A percentile compares a stretch with the other conserved stretches of the same genome.
Conservation (phyloP, 306 rosid species). For the Castanea mollissima region DNA sequence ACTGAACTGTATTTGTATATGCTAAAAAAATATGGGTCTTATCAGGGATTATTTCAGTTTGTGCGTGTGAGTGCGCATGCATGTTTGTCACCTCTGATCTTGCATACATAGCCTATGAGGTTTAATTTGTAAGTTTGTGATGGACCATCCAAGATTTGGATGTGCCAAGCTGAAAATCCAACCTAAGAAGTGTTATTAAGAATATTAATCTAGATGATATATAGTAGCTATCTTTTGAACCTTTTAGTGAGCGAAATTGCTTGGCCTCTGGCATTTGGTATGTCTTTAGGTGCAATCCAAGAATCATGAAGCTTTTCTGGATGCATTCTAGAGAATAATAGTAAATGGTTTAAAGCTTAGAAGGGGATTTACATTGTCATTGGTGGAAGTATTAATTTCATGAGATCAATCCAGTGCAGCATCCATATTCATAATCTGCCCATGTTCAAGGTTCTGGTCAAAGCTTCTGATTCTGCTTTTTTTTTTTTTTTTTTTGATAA, state of each 20-base stretch:
- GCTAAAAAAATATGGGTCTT: neutral
- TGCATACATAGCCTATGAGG: neutral
- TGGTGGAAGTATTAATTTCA: no score
- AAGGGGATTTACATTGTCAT: no score
- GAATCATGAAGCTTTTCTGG: neutral
- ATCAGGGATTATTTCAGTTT: neutral
- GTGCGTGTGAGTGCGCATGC: neutral
- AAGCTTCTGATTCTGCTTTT: no score
- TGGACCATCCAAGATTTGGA: neutral
- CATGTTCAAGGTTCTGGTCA: no score
- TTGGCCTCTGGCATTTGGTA: neutral
- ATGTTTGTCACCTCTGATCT: no score
- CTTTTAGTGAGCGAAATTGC: neutral
- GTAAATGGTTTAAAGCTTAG: no score
- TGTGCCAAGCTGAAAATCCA: neutral
- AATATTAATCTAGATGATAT: neutral
- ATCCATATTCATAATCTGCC: no score
- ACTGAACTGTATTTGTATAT: neutral
- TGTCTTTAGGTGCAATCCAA: neutral
- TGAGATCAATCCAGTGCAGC: no score
- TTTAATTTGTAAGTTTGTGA: neutral
- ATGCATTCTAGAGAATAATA: no score
- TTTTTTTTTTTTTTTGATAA: no score
- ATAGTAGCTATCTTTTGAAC: neutral
- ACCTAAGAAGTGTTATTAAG: neutral